Base-by-base conservation (phyloP, 257 asterid genomes). In the Marsdenia floribunda region DNA sequence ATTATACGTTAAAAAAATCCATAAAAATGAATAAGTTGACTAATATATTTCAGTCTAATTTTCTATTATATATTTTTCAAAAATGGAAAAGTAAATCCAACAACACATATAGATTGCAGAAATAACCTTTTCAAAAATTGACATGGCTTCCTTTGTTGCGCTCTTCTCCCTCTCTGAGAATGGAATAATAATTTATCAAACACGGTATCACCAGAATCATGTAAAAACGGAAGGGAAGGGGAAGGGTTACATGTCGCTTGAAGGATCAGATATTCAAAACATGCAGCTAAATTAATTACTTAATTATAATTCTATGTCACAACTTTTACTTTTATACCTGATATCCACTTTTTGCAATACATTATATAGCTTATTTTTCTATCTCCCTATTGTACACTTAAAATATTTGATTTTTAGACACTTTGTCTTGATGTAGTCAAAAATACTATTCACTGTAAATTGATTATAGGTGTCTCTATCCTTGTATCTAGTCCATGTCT, bases 131-230 rank as follows among this genome's bases (percentile, higher is more conserved):
- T 72, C 81, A 75, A 85, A 71, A 65, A 85, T 76, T 26, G 73
- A 66, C 53, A 85, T 78, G 77, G 83, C 89, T 83, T 85, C 89
- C 76, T 85, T 85, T 49, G 87, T 85, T 65, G 89, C 89, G 53
- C 89, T 85, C 81, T 85, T 85, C 83, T 83, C 89, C 85, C 87
- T 83, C 81, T 80, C 87, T 85, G 79, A 38, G 46, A 72, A 70
- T 75, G 61, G 40, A 29, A 64, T 58, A 50, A 74, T 1, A 49
- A 29, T 65, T 60, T 29, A 49, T 75, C 46, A 16, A 47, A 22
- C 68, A 35, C 53, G 19, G 0, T 68, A 18, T n/a, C 29, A 1
- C 21, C 37, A 35, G 3, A 26, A 55, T 6, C 12, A 42, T 49
- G 4, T 68, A 3, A 21, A 21, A 55, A 7, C 4, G 21, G 3